Evolutionary conservation across 2,329 filamentous ascomycete genomes (phyloP), one percentile per base, ranked within the genome.

Genomic region (Colletotrichum somersetense): DNA sequence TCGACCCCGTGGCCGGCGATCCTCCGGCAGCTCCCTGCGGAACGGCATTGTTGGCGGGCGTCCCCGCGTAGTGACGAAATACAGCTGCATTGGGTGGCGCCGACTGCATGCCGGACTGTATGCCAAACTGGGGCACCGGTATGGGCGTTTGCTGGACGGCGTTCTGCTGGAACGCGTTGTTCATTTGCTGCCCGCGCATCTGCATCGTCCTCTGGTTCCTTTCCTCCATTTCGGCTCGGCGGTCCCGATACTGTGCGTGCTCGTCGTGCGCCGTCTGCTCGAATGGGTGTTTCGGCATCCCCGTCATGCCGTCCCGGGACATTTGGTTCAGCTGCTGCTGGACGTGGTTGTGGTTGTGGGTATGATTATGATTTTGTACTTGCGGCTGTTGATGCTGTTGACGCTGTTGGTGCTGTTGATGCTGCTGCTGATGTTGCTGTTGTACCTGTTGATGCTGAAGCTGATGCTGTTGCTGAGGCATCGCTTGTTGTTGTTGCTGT

Each of bases 391-490:
- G 44, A 26, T 72, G 59, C 14, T 63, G 67, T 40, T 62, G 67
- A 10, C 53, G 63, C 26, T 71, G 72, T n/a, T 65, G 62, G n/a
- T 73, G 67, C n/a, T 61, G 58, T 53, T 77, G 77, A 1, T 77
- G 75, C 38, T 77, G 64, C 26, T 76, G 72, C 40, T 75, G 76
- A 35, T 66, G 63, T 2, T 67, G 52, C 1, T 67, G 53, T n/a
- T 61, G 52, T 26, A 52, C 73, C 52, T 65, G 65, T 44, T 71
- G 67, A 8, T 73, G 68, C 16, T 73, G 74, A 26, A 71, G 74
- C 50, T 73, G 74, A 23, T 72, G 67, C 35, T 75, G 71, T 38
- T 62, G 68, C 57, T 77, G 72, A 33, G 77, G 77, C 33, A 79
- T 77, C 44, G 77, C 77, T 33, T 75, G 67, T 18, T 78, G 76